phyloP scores from a whole-genome alignment of 1,284 basidiomycete species.

The Pseudozyma hubeiensis region DNA sequence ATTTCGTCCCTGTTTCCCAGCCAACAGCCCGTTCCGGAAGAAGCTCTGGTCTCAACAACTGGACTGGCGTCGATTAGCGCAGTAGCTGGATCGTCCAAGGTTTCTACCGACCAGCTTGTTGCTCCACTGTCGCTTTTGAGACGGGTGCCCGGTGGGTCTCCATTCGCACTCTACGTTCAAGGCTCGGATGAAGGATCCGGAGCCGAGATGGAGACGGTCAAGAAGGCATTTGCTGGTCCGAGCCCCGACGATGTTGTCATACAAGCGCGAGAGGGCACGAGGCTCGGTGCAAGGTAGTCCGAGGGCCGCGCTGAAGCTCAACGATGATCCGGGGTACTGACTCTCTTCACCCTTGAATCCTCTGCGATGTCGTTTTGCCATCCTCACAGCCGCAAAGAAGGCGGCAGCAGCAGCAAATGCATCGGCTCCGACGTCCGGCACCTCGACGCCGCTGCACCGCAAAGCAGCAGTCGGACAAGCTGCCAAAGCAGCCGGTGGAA shows the following conservation, averaged over 20 bases:
- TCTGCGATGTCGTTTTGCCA: not conserved
- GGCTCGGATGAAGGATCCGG: slow-evolving; percentile 13
- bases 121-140: slow-evolving; percentile 18
- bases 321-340: not conserved
- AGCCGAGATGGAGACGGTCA: slow-evolving; percentile 35
- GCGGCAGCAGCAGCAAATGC: slow-evolving; percentile 36
- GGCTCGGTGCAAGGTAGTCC: slow-evolving; percentile 46
- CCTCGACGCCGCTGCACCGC: slow-evolving; percentile 47
- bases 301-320: not conserved
- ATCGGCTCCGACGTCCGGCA: slow-evolving; percentile 40
- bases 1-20: slow-evolving; percentile 55
- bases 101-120: slow-evolving; percentile 24
- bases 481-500: slow-evolving; percentile 54
- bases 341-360: not conserved
- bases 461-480: slow-evolving; percentile 43
- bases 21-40: not conserved
- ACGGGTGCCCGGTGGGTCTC: slow-evolving; percentile 43
- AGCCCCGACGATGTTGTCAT: slow-evolving; percentile 87
- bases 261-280: slow-evolving; percentile 80
- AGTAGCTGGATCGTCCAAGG: slow-evolving; percentile 24
- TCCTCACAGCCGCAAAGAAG: slow-evolving; percentile 37
- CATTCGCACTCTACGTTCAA: slow-evolving; percentile 39
- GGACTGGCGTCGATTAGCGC: slow-evolving; percentile 17
- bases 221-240: slow-evolving; percentile 77
- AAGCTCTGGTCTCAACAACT: not conserved